Evolutionary conservation across 2,329 filamentous ascomycete species (phyloP).

Genomic region (Lecanicillium sp.): DNA sequence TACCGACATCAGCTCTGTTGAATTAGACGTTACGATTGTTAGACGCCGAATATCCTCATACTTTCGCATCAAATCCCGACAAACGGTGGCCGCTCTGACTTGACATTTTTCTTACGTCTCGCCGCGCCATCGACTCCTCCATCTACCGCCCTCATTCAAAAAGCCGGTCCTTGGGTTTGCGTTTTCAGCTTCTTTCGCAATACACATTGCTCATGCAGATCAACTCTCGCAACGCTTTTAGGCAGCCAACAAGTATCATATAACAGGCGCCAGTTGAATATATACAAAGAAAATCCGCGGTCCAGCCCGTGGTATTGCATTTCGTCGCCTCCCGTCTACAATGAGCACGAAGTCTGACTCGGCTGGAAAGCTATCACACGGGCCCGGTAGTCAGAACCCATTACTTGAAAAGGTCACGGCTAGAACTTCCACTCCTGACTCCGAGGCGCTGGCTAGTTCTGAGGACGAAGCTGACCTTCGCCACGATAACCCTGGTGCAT

Average conservation of each 20-base stretch:
- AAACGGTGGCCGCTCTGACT: neutral
- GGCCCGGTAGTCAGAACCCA: slow-evolving; percentile 50
- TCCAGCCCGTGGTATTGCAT: too few species aligned
- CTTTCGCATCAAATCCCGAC: too few species aligned
- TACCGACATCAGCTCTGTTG: too few species aligned
- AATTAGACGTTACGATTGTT: too few species aligned
- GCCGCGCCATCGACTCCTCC: too few species aligned
- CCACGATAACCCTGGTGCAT: slow-evolving; percentile 39
- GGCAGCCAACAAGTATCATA: slow-evolving; percentile 7
- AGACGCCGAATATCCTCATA: too few species aligned
- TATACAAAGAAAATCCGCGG: too few species aligned
- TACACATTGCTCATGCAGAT: slow-evolving; percentile 1
- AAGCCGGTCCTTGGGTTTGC: too few species aligned
- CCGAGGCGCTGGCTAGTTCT: slow-evolving; percentile 85
- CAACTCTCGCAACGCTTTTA: slow-evolving; percentile 2
- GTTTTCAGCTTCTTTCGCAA: neutral
- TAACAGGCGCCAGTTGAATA: neutral
- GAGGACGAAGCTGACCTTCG: slow-evolving; percentile 79
- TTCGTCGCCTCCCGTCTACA: slow-evolving; percentile 14
- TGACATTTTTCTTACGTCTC: neutral
- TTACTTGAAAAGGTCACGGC: slow-evolving; percentile 69
- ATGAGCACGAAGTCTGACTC: slow-evolving; percentile 49
- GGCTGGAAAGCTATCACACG: slow-evolving; percentile 42
- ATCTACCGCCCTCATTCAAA: too few species aligned
- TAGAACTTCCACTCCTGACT: slow-evolving; percentile 84